Base-by-base conservation (phyloP, 2,329 filamentous ascomycete genomes). In the Penicillium sp. region DNA sequence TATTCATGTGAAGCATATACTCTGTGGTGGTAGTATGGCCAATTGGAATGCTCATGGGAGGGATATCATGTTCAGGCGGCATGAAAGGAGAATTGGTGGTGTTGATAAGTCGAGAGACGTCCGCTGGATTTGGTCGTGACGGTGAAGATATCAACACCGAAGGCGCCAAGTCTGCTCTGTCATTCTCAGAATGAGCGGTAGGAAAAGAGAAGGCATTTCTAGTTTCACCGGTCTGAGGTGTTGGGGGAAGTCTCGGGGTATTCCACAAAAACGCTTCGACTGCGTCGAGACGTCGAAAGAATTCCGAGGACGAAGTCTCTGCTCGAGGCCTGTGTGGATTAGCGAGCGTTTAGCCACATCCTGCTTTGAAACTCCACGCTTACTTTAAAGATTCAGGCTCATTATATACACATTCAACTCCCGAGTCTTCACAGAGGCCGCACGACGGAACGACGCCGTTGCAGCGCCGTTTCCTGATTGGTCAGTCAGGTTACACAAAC, bases 1-100 rank as follows among this genome's bases (percentile, higher is more conserved):
- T 53, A 13, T 29, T 53, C 45, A 53, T 53, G 34, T 53, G 50
- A 10, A 53, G 29, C 50, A 53, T 53, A 36, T 53, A 53, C 36
- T 53, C 50, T 2, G 50, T 53, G 21, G 50, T 53, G 13, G 50
- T 49, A 18, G 50, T 53, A 21, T 53, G 45, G 1, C 50, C 44
- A 2, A 49, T 53, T 2, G 50, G 50, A 22, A 53, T 53, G 21
- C 50, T 53, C 50, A 53, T 53, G 2, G 50, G 50, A 2, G 50
- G 50, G 5, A 52, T 52, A 7, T 52, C 50, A 43, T 52, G 50
- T 27, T 48, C 50, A 11, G 50, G 44, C 18, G 43, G 43, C 18
- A 49, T 53, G 16, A 48, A 53, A 5, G 50, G 47, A 1, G 45
- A 22, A 31, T 49, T 49, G 4, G 44, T 34, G 43, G 29, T 48